Evolutionary conservation across 2,329 filamentous ascomycete species (phyloP), one percentile per base, ranked within the genome.

Genomic region (Mycogone perniciosa): DNA sequence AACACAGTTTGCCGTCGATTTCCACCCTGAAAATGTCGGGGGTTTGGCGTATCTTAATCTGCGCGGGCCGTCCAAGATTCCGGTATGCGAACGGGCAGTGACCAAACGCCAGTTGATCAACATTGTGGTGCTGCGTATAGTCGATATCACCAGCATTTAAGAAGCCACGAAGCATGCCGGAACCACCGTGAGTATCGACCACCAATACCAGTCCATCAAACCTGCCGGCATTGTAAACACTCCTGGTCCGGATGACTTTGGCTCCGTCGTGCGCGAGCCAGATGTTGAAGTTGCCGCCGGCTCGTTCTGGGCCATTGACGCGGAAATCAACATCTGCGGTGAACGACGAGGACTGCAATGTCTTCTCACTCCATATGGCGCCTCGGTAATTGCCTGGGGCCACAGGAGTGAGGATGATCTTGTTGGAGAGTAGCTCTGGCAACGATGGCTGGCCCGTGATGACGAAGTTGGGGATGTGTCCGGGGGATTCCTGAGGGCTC

Each of bases 151-250:
- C 92, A 67, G 97, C 93, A 71, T 97, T 99, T 58, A 99, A 73
- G 74, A 97, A 99, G 13, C 88, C 93, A 53, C 93, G 81, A 57
- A 99, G 77, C 70, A 86, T 90, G 58, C 93, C 93, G 59, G 92
- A 92, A n/a, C 44, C 84, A 2, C 88, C 86, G 63, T 93, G 86
- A 55, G 87, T 84, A 70, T 97, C 92, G 48, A 99, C 70, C 27
- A 95, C 85, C 51, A 99, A 73, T 33, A 82, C 91, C 58, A 99
- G 73, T n/a, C 93, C 93, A 61, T 97, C 92, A 62, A 96, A 99
- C 59, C 81, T 82, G 48, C 82, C 82, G 7, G 86, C 85, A 1
- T 87, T 93, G 71, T 96, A 96, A 59, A 96, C 82, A 68, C 88
- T 95, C 57, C 81, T 79, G 27, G 84, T 79, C 50, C 83, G 85